Conservation (phyloP, 2,329 filamentous ascomycete genomes). For the Helotiales sp. region DNA sequence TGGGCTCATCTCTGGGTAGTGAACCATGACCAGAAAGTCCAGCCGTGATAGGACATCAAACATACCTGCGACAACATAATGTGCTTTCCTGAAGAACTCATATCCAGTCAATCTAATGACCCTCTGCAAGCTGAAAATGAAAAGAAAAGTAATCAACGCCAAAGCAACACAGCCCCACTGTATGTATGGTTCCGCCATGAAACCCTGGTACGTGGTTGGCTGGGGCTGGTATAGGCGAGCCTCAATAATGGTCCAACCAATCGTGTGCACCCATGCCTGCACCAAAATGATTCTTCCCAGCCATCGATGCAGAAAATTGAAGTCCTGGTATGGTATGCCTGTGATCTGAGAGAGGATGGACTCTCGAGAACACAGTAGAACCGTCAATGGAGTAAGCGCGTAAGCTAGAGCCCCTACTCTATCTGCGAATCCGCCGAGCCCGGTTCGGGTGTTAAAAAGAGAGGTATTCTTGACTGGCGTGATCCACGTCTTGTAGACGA, state of each 20-base stretch:
- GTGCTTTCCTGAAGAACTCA: constrained; percentile 74
- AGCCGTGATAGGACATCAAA: neutral
- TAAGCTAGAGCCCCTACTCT: constrained; percentile 71
- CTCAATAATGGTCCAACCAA: constrained; percentile 70
- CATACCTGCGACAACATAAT: constrained; percentile 65
- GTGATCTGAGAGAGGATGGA: constrained; percentile 69
- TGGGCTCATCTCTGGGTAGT: too few species aligned
- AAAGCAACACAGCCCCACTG: constrained; percentile 73
- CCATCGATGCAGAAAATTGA: constrained; percentile 79
- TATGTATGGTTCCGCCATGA: constrained; percentile 66
- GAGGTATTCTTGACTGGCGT: constrained; percentile 62
- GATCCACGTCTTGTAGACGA: constrained; percentile 67
- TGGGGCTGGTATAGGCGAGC: constrained; percentile 70
- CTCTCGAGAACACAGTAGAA: constrained; percentile 68
- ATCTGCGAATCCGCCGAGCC: constrained; percentile 67
- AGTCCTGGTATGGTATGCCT: constrained; percentile 73
- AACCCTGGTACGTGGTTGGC: constrained; percentile 55
- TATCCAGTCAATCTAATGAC: constrained; percentile 69
- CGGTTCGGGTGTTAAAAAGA: constrained; percentile 60
- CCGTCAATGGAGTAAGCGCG: constrained; percentile 69
- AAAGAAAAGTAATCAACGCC: constrained; percentile 60
- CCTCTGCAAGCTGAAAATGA: constrained; percentile 56
- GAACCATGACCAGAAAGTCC: too few species aligned
- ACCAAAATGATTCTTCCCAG: constrained; percentile 70
- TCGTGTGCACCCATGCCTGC: constrained; percentile 68